Conservation (phyloP, 2,329 filamentous ascomycete genomes). For the Trichoderma arundinaceum region DNA sequence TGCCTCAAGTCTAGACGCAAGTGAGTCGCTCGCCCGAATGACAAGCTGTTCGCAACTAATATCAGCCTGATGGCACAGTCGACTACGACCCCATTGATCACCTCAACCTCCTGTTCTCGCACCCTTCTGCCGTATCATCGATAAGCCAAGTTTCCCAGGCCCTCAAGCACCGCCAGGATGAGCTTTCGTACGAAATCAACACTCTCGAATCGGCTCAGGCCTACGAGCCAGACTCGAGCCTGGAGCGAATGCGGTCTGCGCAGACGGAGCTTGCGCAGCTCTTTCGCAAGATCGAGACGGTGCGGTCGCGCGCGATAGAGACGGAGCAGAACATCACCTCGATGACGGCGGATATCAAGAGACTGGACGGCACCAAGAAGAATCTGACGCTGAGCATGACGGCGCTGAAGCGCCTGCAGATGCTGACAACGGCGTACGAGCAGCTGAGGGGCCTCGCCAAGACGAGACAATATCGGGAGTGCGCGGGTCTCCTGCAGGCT, state of each 20-base stretch:
- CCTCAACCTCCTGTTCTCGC: slow-evolving; percentile 90
- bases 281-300: slow-evolving; percentile 93
- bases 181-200: slow-evolving; percentile 78
- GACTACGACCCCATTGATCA: slow-evolving; percentile 94
- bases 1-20: slow-evolving; percentile 53
- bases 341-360: slow-evolving; percentile 99
- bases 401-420: slow-evolving; percentile 92
- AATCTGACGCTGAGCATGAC: slow-evolving; percentile 98
- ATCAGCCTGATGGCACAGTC: slow-evolving; percentile 45
- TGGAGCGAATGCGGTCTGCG: slow-evolving; percentile 88
- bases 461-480: slow-evolving; percentile 91
- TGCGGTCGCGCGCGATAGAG: slow-evolving; percentile 84
- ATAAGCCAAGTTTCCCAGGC: slow-evolving; percentile 75
- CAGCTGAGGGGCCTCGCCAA: slow-evolving; percentile 84
- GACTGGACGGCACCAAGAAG: slow-evolving; percentile 92
- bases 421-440: slow-evolving; percentile 99
- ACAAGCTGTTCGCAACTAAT: slow-evolving; percentile 35
- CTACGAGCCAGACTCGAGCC: slow-evolving; percentile 82
- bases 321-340: slow-evolving; percentile 96
- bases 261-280: slow-evolving; percentile 88
- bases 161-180: slow-evolving; percentile 78
- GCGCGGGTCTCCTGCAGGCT: slow-evolving; percentile 89
- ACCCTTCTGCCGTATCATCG: slow-evolving; percentile 81
- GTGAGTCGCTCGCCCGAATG: slow-evolving; percentile 41
- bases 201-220: slow-evolving; percentile 77